phyloP scores from a whole-genome alignment of 768 basidiomycete genomes.

The Kwoniella sp. region DNA sequence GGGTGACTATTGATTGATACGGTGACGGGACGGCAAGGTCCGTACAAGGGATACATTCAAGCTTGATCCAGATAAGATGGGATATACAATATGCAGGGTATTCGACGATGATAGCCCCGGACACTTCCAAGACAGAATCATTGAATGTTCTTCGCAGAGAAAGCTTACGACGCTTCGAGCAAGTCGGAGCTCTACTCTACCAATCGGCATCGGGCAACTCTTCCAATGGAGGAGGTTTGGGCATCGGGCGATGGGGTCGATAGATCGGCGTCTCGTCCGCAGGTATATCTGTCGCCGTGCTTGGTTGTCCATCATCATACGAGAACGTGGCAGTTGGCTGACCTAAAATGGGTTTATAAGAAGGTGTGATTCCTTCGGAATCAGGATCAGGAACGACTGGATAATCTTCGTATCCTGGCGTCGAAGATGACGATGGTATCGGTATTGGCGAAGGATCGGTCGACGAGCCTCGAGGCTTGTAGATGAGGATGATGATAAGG shows the following conservation, averaged over 20 bases:
- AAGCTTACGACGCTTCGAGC: no score
- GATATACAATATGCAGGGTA: conserved; percentile 10
- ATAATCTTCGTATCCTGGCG: conserved; percentile 3
- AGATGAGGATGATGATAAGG: conserved; percentile 81
- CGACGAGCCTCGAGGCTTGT: conserved; percentile 70
- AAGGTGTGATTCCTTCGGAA: conserved; percentile 3
- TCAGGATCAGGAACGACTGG: not conserved
- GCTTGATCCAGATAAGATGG: not conserved
- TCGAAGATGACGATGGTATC: conserved; percentile 14
- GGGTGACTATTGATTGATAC: no score
- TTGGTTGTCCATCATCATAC: not conserved
- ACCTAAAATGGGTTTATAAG: conserved; percentile 8
- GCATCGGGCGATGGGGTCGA: conserved; percentile 23
- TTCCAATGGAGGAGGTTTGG: conserved; percentile 29
- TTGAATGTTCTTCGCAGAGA: no score
- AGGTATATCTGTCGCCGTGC: not conserved
- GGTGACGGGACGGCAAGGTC: no score
- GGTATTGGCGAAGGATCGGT: conserved; percentile 8
- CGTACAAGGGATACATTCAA: not conserved
- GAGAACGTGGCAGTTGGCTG: conserved; percentile 2
- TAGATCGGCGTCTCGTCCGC: not conserved
- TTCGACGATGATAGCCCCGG: no score
- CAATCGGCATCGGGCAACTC: not conserved
- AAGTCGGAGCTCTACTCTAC: no score
- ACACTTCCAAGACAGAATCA: no score